Percentiles rank a stretch among this genome's conserved stretches.
Conservation (phyloP, 2,329 filamentous ascomycete species). For the Zymoseptoria passerinii region DNA sequence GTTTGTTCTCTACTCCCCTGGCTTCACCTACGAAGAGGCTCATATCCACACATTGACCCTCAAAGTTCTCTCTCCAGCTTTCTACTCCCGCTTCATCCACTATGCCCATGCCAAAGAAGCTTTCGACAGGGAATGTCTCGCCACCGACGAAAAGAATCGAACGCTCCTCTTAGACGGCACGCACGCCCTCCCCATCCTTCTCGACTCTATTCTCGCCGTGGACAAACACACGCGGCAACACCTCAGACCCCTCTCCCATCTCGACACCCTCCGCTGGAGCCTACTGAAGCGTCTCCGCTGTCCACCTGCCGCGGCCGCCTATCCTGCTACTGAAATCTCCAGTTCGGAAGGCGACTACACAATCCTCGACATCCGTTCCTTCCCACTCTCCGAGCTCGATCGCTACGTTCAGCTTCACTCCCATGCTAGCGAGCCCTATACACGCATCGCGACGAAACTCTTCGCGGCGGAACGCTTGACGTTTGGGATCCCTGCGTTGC, state of each 20-base stretch:
- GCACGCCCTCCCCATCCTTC: conserved; percentile 42
- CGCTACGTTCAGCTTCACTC: conserved; percentile 24
- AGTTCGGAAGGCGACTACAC: conserved; percentile 7
- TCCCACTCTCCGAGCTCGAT: conserved; percentile 35
- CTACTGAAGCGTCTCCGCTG: conserved; percentile 34
- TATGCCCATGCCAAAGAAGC: conserved; percentile 56
- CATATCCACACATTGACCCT: conserved; percentile 44
- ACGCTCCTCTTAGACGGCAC: conserved; percentile 52
- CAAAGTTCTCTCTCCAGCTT: conserved; percentile 54
- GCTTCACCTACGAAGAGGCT: conserved; percentile 29
- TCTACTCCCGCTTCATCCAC: conserved; percentile 58
- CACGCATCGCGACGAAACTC: conserved; percentile 31
- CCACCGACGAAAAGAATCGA: conserved; percentile 45
- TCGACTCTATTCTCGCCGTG: conserved; percentile 23
- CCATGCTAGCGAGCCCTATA: conserved; percentile 27
- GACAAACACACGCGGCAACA: neutral
- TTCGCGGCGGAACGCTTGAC: conserved; percentile 37
- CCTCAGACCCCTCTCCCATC: neutral
- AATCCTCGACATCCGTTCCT: conserved; percentile 30
- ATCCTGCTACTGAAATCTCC: conserved; percentile 20
- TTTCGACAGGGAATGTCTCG: conserved; percentile 50
- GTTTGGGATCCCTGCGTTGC: conserved; percentile 30
- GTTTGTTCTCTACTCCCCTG: conserved; percentile 26
- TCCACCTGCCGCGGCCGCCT: conserved; percentile 32
- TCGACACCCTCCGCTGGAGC: conserved; percentile 30